A percentile compares a stretch with the other conserved stretches of the same genome.
Evolutionary conservation across 1,284 basidiomycete genomes (phyloP).

Genomic region (Tremellales sp.): DNA sequence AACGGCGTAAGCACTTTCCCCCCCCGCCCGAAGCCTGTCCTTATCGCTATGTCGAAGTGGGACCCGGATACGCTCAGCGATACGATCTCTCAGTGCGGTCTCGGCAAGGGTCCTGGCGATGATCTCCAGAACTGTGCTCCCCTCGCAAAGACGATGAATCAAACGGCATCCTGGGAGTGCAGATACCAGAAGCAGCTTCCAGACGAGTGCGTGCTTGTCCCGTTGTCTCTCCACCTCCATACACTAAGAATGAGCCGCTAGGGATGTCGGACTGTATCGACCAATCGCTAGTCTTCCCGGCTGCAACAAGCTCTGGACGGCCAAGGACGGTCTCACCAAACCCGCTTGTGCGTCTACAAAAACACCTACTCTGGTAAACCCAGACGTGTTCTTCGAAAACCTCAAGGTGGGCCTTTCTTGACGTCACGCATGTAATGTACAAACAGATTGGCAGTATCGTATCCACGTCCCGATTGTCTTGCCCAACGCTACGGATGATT

Average conservation of each 20-base stretch:
- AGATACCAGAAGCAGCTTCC: conserved; percentile 28
- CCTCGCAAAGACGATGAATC: conserved; percentile 17
- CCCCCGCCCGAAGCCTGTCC: neutral
- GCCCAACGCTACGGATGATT: conserved; percentile 5
- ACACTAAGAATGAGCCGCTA: conserved; percentile 3
- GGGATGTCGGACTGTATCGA: conserved; percentile 31
- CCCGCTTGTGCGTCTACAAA: conserved; percentile 15
- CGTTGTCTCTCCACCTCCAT: neutral
- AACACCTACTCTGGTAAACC: conserved; percentile 19
- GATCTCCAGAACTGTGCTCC: conserved; percentile 22
- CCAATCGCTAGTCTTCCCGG: conserved; percentile 25
- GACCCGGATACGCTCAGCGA: conserved; percentile 14
- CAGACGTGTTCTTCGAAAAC: conserved; percentile 30
- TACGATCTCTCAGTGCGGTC: conserved; percentile 26
- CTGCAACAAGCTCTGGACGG: conserved; percentile 31
- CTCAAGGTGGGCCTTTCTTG: conserved; percentile 17
- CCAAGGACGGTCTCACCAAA: conserved; percentile 16
- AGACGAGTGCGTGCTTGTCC: conserved; percentile 24
- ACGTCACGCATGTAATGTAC: too few species aligned
- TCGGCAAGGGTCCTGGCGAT: conserved; percentile 23
- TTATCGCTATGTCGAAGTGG: conserved; percentile 21
- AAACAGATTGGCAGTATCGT: too few species aligned
- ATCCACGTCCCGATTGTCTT: conserved; percentile 18
- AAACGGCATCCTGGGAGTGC: conserved; percentile 18
- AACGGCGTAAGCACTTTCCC: conserved; percentile 25